These are phyloP conservation scores for Turritis glabra DNA, from an alignment of 345 rosid genomes.

Conservation along the genomic window DNA sequence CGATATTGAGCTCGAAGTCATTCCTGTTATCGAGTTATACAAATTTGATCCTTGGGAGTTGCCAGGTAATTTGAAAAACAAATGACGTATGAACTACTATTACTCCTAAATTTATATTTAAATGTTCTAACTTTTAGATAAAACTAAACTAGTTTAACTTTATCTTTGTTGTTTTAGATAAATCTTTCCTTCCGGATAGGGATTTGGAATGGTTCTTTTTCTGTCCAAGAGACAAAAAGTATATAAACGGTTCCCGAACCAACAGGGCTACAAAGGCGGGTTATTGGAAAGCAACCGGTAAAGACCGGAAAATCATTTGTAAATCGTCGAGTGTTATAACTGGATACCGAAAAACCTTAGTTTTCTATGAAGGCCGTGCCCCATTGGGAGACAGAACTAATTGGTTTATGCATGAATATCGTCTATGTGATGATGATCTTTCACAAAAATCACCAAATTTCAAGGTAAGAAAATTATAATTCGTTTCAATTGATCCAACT, in stretches of 20 bases:
- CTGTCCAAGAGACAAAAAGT: constrained; percentile 38
- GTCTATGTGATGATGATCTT: constrained; percentile 28
- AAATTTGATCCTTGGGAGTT: constrained; percentile 95
- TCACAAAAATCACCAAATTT: constrained; percentile 51
- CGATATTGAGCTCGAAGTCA: constrained; percentile 82
- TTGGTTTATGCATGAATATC: constrained; percentile 42
- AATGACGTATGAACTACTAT: background rate
- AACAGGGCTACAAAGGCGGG: constrained; percentile 40
- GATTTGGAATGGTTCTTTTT: constrained; percentile 70
- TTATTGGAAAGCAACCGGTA: constrained; percentile 42
- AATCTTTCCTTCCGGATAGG: constrained; percentile 74
- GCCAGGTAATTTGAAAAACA: constrained; percentile 51
- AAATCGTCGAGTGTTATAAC: constrained; percentile 4
- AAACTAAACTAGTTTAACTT: background rate
- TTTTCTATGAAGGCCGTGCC: constrained; percentile 39
- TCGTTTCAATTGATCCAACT: background rate
- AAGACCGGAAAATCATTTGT: constrained; percentile 45
- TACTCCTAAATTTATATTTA: background rate
- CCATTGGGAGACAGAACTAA: constrained; percentile 34
- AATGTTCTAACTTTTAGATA: background rate
- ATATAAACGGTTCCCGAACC: constrained; percentile 36
- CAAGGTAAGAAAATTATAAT: constrained; percentile 42
- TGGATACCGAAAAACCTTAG: constrained; percentile 35
- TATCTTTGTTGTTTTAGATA: constrained; percentile 44
- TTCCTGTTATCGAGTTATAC: constrained; percentile 81